Conservation (phyloP, 805 yeast genomes). For the Teunomyces aglyptinius region DNA sequence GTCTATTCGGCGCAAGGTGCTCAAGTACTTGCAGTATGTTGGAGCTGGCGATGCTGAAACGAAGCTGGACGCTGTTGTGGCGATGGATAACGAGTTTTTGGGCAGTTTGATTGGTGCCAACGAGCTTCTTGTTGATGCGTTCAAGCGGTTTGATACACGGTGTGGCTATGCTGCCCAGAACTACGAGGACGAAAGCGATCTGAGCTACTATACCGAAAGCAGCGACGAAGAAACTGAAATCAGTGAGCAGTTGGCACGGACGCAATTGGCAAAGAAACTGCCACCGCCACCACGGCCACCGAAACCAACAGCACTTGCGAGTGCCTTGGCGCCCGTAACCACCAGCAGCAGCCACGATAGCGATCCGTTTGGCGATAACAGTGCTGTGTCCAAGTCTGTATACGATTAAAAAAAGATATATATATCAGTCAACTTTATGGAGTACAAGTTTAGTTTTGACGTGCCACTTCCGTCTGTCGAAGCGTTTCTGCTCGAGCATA, state of each 20-base stretch:
- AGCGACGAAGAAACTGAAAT: constrained; percentile 28
- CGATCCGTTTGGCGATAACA: constrained; percentile 41
- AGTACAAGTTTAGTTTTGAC: constrained; percentile 13
- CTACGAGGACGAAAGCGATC: constrained; percentile 24
- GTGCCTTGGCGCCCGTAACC: constrained; percentile 8
- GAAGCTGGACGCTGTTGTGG: constrained; percentile 26
- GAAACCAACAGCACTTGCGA: constrained; percentile 16
- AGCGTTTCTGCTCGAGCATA: constrained; percentile 29
- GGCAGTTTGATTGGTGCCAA: constrained; percentile 89
- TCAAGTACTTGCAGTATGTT: constrained; percentile 79
- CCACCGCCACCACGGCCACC: constrained; percentile 28
- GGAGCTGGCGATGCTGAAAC: constrained; percentile 45
- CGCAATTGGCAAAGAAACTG: constrained; percentile 10
- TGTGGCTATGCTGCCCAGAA: constrained; percentile 37
- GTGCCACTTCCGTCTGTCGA: constrained; percentile 26
- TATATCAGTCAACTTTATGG: neutral
- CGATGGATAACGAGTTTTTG: constrained; percentile 70
- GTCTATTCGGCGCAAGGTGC: constrained; percentile 68
- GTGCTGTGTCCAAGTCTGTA: constrained; percentile 16
- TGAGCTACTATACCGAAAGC: constrained; percentile 37
- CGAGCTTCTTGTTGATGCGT: constrained; percentile 78
- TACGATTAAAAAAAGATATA: constrained; percentile 15
- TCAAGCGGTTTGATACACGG: constrained; percentile 63
- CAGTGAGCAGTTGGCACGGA: neutral
- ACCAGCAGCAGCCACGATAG: constrained; percentile 24